Evolutionary conservation across 805 yeast genomes (phyloP).

Genomic region (Brettanomyces custersianus): DNA sequence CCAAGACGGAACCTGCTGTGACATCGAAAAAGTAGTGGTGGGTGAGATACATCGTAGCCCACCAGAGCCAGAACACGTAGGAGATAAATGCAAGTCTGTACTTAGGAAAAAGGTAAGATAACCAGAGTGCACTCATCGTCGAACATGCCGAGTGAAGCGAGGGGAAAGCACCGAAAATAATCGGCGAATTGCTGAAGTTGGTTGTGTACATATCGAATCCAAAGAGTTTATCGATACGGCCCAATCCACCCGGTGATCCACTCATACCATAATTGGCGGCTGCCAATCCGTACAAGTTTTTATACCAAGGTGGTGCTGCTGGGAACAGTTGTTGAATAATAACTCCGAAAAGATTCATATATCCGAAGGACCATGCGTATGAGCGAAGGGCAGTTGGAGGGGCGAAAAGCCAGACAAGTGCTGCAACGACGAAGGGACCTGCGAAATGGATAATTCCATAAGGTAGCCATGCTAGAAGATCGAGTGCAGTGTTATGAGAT

Average conservation of each 20-base stretch:
- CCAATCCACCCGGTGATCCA: slow-evolving; percentile 92
- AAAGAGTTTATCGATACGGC: slow-evolving; percentile 68
- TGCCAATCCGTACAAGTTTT: slow-evolving; percentile 64
- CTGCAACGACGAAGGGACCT: slow-evolving; percentile 80
- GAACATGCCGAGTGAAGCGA: slow-evolving; percentile 88
- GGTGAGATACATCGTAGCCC: slow-evolving; percentile 97
- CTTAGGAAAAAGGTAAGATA: slow-evolving; percentile 72
- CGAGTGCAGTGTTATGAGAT: slow-evolving; percentile 53
- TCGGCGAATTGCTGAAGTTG: slow-evolving; percentile 74
- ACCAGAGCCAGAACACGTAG: slow-evolving; percentile 92
- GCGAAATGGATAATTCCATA: slow-evolving; percentile 85
- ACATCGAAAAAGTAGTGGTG: slow-evolving; percentile 92
- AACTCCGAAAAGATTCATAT: slow-evolving; percentile 83
- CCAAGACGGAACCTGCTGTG: slow-evolving; percentile 77
- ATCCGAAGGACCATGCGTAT: slow-evolving; percentile 88
- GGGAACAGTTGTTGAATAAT: slow-evolving; percentile 73
- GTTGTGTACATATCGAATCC: slow-evolving; percentile 77
- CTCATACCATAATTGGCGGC: slow-evolving; percentile 86
- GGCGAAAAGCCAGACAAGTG: slow-evolving; percentile 69
- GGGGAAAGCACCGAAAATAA: slow-evolving; percentile 71
- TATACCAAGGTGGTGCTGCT: slow-evolving; percentile 96
- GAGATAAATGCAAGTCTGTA: slow-evolving; percentile 51
- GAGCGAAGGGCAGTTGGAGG: slow-evolving; percentile 82
- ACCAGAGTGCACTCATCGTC: slow-evolving; percentile 80
- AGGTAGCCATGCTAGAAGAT: slow-evolving; percentile 89